Percentiles rank a stretch among this genome's conserved stretches.
These are phyloP conservation scores for Trichocomaceae sp. DNA, from an alignment of 2,329 filamentous ascomycete genomes.

Conservation along the genomic window DNA sequence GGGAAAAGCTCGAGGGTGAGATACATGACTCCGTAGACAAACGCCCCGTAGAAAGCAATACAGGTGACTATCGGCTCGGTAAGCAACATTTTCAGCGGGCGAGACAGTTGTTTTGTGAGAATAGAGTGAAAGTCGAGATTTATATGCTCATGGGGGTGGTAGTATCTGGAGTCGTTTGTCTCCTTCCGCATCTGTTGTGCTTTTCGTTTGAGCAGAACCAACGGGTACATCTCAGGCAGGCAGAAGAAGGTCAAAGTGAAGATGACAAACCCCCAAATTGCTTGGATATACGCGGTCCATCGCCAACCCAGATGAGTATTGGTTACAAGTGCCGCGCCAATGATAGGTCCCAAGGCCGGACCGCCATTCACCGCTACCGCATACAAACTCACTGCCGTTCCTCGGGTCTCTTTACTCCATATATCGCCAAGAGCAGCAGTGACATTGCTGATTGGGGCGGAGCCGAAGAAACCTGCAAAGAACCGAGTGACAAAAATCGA, in stretches of 20 bases:
- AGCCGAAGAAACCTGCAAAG: slow-evolving; percentile 42
- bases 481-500: slow-evolving; percentile 39
- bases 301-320: slow-evolving; percentile 37
- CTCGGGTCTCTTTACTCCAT: slow-evolving; percentile 32
- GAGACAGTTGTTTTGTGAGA: slow-evolving; percentile 34
- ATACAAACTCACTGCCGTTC: slow-evolving; percentile 14
- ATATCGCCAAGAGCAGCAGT: slow-evolving; percentile 41
- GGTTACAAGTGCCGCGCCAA: slow-evolving; percentile 46
- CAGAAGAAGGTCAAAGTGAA: slow-evolving; percentile 39
- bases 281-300: slow-evolving; percentile 53
- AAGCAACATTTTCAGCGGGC: slow-evolving; percentile 39
- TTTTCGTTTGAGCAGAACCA: slow-evolving; percentile 43
- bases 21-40: slow-evolving; percentile 27
- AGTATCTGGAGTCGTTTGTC: slow-evolving; percentile 43
- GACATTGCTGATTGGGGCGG: slow-evolving; percentile 39
- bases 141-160: slow-evolving; percentile 38
- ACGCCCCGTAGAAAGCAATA: slow-evolving; percentile 32
- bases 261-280: slow-evolving; percentile 43
- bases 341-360: slow-evolving; percentile 44
- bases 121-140: slow-evolving; percentile 30
- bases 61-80: slow-evolving; percentile 43
- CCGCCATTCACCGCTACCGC: slow-evolving; percentile 7
- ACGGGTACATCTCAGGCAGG: slow-evolving; percentile 47
- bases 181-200: slow-evolving; percentile 44
- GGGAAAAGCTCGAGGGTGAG: slow-evolving; percentile 26